phyloP scores from a whole-genome alignment of 1,284 basidiomycete genomes.

The Vanrija sp. region DNA sequence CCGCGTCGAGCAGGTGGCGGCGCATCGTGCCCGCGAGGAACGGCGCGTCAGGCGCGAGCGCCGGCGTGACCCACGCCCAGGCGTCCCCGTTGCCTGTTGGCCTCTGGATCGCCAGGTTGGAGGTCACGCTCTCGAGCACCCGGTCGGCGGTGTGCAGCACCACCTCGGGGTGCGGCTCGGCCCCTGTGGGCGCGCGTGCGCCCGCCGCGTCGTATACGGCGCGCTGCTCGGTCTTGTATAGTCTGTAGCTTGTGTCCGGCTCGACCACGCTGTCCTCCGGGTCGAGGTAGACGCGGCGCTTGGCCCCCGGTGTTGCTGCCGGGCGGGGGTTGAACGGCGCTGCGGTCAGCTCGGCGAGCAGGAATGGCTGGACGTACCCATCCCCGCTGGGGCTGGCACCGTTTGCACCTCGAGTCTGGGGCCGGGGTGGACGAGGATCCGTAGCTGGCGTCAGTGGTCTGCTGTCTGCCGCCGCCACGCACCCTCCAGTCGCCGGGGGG shows the following conservation, averaged over 20 bases:
- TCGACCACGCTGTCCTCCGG: conserved; percentile 4
- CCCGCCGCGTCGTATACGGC: conserved; percentile 34
- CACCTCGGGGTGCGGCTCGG: conserved; percentile 26
- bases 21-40: conserved; percentile 40
- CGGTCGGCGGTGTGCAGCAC: conserved; percentile 27
- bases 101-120: conserved; percentile 38
- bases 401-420: conserved; percentile 24
- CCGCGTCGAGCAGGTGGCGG: conserved; percentile 25
- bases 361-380: conserved; percentile 19
- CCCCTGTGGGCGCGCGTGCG: conserved; percentile 7
- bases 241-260: conserved; percentile 15
- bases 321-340: conserved; percentile 20
- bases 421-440: conserved; percentile 24
- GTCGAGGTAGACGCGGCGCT: conserved; percentile 31
- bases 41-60: conserved; percentile 8
- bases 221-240: conserved; percentile 39
- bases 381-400: conserved; percentile 25
- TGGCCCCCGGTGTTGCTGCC: not conserved
- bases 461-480: conserved; percentile 1
- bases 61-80: conserved; percentile 36
- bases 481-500: conserved; percentile 34
- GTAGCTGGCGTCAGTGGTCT: conserved; percentile 13
- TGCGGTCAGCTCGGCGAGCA: not conserved
- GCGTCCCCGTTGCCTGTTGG: not conserved
- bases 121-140: conserved; percentile 42